These are phyloP conservation scores for Penicillium sp. DNA, from an alignment of 2,329 filamentous ascomycete genomes.

Conservation along the genomic window DNA sequence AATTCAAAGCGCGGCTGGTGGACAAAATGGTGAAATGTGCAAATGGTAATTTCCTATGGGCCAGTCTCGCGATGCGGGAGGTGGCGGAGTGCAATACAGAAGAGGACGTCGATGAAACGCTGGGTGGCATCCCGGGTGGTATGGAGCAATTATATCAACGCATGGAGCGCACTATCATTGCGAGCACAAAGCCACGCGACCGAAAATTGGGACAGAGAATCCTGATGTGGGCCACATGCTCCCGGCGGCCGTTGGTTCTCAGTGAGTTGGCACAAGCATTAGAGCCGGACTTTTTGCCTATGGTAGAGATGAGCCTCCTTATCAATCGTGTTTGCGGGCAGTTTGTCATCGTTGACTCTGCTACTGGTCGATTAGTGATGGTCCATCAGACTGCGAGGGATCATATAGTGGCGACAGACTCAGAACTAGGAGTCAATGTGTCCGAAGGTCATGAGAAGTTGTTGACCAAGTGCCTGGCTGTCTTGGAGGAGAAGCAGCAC, in stretches of 20 bases:
- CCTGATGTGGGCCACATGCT: neutral
- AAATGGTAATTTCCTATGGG: neutral
- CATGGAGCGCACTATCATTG: neutral
- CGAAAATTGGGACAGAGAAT: neutral
- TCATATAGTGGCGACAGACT: neutral
- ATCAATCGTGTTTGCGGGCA: neutral
- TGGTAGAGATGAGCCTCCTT: neutral
- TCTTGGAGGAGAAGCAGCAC: neutral
- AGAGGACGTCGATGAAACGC: neutral
- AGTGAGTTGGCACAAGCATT: neutral
- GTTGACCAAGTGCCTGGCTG: neutral
- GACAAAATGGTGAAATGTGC: neutral
- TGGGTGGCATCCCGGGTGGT: neutral
- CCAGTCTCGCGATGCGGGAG: neutral
- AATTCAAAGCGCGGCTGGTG: neutral
- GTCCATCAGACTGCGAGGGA: conserved; percentile 1
- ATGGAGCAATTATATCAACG: neutral
- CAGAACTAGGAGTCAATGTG: neutral
- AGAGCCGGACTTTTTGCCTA: neutral
- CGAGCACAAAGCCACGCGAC: neutral
- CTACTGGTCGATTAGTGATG: neutral
- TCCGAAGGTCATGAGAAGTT: neutral
- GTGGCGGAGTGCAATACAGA: neutral
- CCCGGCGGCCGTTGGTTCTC: neutral
- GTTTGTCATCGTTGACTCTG: neutral